Percentiles rank a stretch among this genome's conserved stretches.
Evolutionary conservation across 768 basidiomycete species (phyloP).

Genomic region (Suillus brevipes): DNA sequence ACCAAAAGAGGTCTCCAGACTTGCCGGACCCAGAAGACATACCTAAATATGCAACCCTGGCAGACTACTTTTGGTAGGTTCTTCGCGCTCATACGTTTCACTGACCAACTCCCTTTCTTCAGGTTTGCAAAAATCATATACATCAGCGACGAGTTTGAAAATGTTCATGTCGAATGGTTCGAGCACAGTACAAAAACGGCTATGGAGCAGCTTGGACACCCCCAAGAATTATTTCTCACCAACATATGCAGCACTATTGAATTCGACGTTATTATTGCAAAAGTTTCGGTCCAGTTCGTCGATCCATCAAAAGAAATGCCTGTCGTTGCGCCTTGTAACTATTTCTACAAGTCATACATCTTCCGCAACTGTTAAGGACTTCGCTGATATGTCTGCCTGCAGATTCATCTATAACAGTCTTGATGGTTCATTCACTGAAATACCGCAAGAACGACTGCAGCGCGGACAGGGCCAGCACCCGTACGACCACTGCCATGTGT

Average conservation of each 20-base stretch:
- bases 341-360: constrained; percentile 55
- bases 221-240: constrained; percentile 66
- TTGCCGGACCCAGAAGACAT: constrained; percentile 39
- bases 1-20: constrained; percentile 28
- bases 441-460: constrained; percentile 31
- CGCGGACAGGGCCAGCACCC: constrained; percentile 21
- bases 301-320: constrained; percentile 25
- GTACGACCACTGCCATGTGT: constrained; percentile 57
- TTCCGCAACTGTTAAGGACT: not conserved
- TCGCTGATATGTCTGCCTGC: not conserved
- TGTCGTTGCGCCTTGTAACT: constrained; percentile 39
- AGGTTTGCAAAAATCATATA: constrained; percentile 73
- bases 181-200: constrained; percentile 65
- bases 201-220: constrained; percentile 58
- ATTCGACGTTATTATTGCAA: constrained; percentile 45
- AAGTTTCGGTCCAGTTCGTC: constrained; percentile 44
- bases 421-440: constrained; percentile 46
- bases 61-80: constrained; percentile 65
- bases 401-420: constrained; percentile 54
- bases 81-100: not conserved
- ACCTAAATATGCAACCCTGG: constrained; percentile 41
- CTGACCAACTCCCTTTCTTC: constrained; percentile 3
- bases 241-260: constrained; percentile 50
- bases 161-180: constrained; percentile 72
- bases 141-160: constrained; percentile 43